Conservation (phyloP, 2,329 filamentous ascomycete species). For the Apiospora hydei region DNA sequence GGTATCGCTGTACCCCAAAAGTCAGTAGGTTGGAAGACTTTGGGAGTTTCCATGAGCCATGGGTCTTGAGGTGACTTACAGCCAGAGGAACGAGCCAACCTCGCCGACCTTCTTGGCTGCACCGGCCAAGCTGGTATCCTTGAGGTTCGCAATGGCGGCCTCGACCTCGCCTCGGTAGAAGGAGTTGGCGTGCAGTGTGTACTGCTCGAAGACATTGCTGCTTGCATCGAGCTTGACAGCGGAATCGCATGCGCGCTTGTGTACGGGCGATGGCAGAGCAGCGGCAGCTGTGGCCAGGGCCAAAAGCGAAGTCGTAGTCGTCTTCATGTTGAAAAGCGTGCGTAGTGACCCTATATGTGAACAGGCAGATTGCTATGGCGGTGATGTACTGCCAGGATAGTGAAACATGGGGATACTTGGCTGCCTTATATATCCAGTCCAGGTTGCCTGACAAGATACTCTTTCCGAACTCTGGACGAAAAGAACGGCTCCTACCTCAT, state of each 20-base stretch:
- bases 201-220: constrained; percentile 41
- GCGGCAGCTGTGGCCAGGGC: constrained; percentile 51
- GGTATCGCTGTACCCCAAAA: constrained; percentile 50
- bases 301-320: constrained; percentile 37
- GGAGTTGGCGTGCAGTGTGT: constrained; percentile 43
- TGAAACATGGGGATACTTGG: not conserved
- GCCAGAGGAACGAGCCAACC: constrained; percentile 63
- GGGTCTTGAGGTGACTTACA: constrained; percentile 46
- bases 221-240: constrained; percentile 41
- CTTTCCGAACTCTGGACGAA: not conserved
- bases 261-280: constrained; percentile 54
- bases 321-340: constrained; percentile 24
- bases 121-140: constrained; percentile 59
- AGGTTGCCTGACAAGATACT: not conserved
- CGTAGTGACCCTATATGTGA: not conserved
- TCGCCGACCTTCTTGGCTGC: constrained; percentile 60
- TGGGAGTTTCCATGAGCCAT: not conserved
- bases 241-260: constrained; percentile 46
- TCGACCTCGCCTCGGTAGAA: constrained; percentile 42
- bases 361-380: not conserved
- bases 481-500: not conserved
- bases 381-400: not conserved
- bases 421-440: not conserved
- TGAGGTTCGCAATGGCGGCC: constrained; percentile 36
- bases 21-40: not conserved